Base-by-base conservation (phyloP, 2,329 filamentous ascomycete genomes). In the Fusarium sp. region DNA sequence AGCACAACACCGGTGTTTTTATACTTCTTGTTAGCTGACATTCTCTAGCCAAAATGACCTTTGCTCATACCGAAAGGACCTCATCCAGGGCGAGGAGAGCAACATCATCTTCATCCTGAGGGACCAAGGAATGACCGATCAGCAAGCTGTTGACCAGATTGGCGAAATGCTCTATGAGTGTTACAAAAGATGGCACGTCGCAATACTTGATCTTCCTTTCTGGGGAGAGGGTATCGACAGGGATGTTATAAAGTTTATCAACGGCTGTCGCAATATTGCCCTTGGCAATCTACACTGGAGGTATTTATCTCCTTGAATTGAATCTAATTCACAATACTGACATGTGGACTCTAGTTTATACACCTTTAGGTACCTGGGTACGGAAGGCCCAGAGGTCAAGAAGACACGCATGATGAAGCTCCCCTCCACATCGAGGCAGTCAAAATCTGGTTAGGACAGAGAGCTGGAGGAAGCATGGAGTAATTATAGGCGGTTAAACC, bases 41-140 rank as follows among this genome's bases (percentile, higher is more conserved):
- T n/a, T 10, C 4, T 0, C n/a, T 15, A 62, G 58, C 11, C 58
- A 62, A 56, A 62, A 63, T 9, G 60, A 63, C n/a, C 17, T 63
- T 8, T 63, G 58, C 14, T 63, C 60, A 2, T 63, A 63, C 11
- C 58, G 60, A 20, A 63, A 63, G 19, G 60, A 63, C 24, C 52
- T 63, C 0, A 50, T 63, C 15, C 51, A 63, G 7, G 60, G 60
- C 12, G 60, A 63, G 9, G 60, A 63, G 1, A 63, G 60, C 9
- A 63, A 63, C 23, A 63, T 63, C 15, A 63, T 63, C 23, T 63
- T 63, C 11, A 63, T 63, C 28, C 30, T 63, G 10, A 63, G 36
- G 20, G 50, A 63, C 28, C 58, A 63, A 32, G 60, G 50, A 14
- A 63, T 63, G 58, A 57, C 43, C 4, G 60, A 63, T 21, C 60